Conservation (phyloP, 108 stramenopile species). For the Asterionellopsis glacialis region DNA sequence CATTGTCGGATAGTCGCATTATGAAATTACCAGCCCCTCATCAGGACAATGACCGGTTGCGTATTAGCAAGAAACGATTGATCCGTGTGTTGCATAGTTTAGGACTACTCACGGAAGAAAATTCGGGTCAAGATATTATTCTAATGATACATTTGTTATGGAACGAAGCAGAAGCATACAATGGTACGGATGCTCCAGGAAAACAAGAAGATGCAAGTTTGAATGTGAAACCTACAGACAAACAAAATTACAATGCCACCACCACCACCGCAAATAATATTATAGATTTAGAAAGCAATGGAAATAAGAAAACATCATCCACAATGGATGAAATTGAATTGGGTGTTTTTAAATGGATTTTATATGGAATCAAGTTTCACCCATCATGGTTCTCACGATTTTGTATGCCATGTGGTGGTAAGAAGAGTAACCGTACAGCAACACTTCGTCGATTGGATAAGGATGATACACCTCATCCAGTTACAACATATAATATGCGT, state of each 20-base stretch:
- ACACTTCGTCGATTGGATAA: not conserved
- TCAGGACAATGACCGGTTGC: conserved; percentile 47
- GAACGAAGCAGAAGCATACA: conserved; percentile 34
- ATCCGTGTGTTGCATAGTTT: conserved; percentile 38
- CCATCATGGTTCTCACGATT: conserved; percentile 46
- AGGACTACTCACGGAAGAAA: conserved; percentile 19
- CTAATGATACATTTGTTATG: conserved; percentile 39
- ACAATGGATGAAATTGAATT: conserved; percentile 55
- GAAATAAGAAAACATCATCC: not conserved
- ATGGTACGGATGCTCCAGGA: not conserved
- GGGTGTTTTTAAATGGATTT: conserved; percentile 64
- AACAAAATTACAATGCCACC: conserved; percentile 1
- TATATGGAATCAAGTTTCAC: conserved; percentile 70
- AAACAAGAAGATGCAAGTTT: not conserved
- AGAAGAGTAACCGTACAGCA: conserved; percentile 5
- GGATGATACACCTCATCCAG: conserved; percentile 24
- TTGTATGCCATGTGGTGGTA: conserved; percentile 62
- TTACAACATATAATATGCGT: conserved; percentile 32
- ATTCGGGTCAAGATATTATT: conserved; percentile 18
- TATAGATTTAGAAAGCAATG: conserved; percentile 7
- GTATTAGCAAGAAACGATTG: conserved; percentile 67
- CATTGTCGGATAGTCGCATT: conserved; percentile 52
- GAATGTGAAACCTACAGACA: not conserved
- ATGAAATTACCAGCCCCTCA: conserved; percentile 65
- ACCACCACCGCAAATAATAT: no score